These are phyloP conservation scores for Gossypium bickii DNA, from an alignment of 345 rosid species.

Conservation along the genomic window DNA sequence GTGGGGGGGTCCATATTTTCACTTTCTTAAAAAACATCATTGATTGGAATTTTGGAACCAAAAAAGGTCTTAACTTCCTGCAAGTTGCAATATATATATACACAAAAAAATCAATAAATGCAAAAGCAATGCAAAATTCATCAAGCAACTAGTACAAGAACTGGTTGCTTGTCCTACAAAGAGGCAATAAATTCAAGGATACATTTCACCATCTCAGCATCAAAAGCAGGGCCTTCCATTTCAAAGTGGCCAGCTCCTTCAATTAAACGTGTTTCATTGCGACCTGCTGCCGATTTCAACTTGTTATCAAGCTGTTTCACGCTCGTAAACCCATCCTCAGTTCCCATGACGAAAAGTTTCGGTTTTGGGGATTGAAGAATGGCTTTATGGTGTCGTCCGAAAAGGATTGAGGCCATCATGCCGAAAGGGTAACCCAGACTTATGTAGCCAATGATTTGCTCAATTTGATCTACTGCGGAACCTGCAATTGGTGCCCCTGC, in stretches of 20 bases:
- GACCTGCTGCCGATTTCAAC: slow-evolving; percentile 63
- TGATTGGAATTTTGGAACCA: background rate
- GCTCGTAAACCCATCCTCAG: slow-evolving; percentile 86
- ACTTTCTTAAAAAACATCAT: background rate
- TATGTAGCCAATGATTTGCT: slow-evolving; percentile 71
- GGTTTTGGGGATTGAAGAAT: slow-evolving; percentile 72
- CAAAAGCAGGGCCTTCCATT: slow-evolving; percentile 89
- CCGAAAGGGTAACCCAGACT: slow-evolving; percentile 94
- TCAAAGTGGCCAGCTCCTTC: slow-evolving; percentile 89
- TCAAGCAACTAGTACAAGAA: background rate
- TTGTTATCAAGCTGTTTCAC: slow-evolving; percentile 80
- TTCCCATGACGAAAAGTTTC: slow-evolving; percentile 92
- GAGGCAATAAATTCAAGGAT: slow-evolving; percentile 58
- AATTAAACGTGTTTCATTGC: background rate
- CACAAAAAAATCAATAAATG: background rate
- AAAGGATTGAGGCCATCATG: slow-evolving; percentile 30
- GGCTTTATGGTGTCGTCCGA: slow-evolving; percentile 69
- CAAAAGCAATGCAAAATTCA: background rate
- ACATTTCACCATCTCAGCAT: slow-evolving; percentile 66
- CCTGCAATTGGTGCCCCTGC: slow-evolving; percentile 97
- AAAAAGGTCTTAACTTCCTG: slow-evolving; percentile 16
- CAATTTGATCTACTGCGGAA: slow-evolving; percentile 73
- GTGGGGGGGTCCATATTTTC: background rate
- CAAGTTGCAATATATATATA: slow-evolving; percentile 17
- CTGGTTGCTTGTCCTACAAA: slow-evolving; percentile 27